phyloP scores from a whole-genome alignment of 148 eudicot genomes.

The Silene latifolia region DNA sequence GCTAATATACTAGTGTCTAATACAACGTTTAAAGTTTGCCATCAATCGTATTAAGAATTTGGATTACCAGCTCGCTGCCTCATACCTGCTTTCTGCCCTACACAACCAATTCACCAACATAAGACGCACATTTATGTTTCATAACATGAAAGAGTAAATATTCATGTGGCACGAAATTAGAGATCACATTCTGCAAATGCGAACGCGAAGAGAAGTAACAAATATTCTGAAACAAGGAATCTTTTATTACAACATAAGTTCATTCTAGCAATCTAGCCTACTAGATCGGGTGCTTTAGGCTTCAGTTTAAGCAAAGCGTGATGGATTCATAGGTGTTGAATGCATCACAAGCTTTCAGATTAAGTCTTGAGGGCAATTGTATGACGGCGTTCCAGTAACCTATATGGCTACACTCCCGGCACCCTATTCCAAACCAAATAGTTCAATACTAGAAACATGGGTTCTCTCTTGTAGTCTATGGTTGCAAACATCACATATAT shows the following conservation, averaged over 20 bases:
- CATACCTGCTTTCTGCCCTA: slow-evolving; percentile 56
- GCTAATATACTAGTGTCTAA: neutral
- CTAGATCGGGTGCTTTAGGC: neutral
- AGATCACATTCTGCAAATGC: neutral
- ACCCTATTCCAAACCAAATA: neutral
- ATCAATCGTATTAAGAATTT: neutral
- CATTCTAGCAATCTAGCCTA: neutral
- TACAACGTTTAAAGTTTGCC: neutral
- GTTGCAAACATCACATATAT: neutral
- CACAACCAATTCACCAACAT: slow-evolving; percentile 15
- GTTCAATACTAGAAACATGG: slow-evolving; percentile 2
- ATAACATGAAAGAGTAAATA: neutral
- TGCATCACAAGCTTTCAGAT: neutral
- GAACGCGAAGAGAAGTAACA: neutral
- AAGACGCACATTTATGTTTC: neutral
- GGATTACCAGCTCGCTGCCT: slow-evolving; percentile 24
- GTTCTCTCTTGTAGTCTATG: neutral
- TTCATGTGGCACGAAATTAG: too few relatives aligned
- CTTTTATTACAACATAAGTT: neutral
- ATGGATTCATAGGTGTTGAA: neutral
- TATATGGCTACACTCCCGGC: neutral
- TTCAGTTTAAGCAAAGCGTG: neutral
- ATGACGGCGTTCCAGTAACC: neutral
- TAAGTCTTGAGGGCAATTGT: neutral
- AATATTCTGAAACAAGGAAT: neutral